Percentiles rank a stretch among this genome's conserved stretches.
These are phyloP conservation scores for Serendipita indica DNA, from an alignment of 768 basidiomycete species.

Conservation along the genomic window DNA sequence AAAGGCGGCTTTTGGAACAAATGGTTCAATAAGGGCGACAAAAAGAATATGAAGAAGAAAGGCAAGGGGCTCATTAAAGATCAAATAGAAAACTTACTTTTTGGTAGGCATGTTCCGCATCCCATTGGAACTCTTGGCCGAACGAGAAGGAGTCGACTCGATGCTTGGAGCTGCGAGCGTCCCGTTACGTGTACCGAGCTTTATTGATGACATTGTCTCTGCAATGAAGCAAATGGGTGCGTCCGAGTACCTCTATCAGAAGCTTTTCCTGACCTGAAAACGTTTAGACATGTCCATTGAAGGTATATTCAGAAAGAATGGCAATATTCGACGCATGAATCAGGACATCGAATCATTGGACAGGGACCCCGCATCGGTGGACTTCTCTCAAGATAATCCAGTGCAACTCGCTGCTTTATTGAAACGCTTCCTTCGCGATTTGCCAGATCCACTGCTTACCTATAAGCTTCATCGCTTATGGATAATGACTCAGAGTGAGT, in stretches of 20 bases:
- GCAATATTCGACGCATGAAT: constrained; percentile 86
- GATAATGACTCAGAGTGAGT: constrained; percentile 76
- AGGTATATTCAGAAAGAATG: constrained; percentile 96
- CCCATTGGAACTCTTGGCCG: constrained; percentile 83
- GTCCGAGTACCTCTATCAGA: constrained; percentile 19
- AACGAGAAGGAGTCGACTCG: constrained; percentile 92
- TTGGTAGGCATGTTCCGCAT: constrained; percentile 76
- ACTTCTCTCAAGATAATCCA: constrained; percentile 85
- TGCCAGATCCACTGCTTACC: constrained; percentile 92
- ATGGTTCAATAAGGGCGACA: constrained; percentile 73
- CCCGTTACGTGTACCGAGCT: constrained; percentile 81
- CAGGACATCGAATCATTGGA: constrained; percentile 87
- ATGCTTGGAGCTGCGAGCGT: constrained; percentile 75
- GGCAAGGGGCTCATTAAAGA: constrained; percentile 36
- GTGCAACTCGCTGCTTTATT: constrained; percentile 92
- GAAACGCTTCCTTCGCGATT: constrained; percentile 91
- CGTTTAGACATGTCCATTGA: constrained; percentile 83
- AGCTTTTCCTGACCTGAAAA: constrained; percentile 9
- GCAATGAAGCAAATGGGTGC: constrained; percentile 99
- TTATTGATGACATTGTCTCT: constrained; percentile 94
- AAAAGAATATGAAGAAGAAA: constrained; percentile 55
- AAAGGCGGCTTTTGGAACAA: constrained; percentile 95
- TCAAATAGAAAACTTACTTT: constrained; percentile 43
- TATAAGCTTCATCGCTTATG: constrained; percentile 84
- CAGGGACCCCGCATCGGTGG: constrained; percentile 82